Base-by-base conservation (phyloP, 805 yeast species). In the Wickerhamiella bombiphila region DNA sequence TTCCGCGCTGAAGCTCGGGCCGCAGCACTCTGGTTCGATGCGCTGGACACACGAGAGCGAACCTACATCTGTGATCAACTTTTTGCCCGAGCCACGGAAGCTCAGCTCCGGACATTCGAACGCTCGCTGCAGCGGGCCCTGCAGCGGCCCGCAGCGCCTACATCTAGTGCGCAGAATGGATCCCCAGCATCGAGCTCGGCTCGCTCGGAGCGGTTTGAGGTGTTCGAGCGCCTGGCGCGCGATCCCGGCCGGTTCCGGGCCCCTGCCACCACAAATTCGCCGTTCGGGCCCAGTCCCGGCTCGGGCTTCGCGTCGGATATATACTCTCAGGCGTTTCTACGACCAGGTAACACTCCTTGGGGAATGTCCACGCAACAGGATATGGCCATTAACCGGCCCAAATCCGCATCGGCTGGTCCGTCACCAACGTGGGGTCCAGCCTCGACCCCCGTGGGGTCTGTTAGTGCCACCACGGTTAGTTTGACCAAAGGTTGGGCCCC, bases 21-120 rank as follows among this genome's bases (percentile, higher is more conserved):
- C 24, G 50, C 61, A 40, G 65, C 58, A 44, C 51, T 53, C 36
- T 63, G 68, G 68, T 63, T 59, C 45, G 54, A 57, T 29, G 52
- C 54, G 24, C 53, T 63, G 22, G 47, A 52, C 34, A 53, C 53
- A 24, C 52, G 52, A 19, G 67, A 63, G 44, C 58, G 64, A 26
- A 51, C 61, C 5, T 57, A 63, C 22, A 53, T 66, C 7, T 44
- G 62, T 35, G 48, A 54, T 35, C 46, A 65, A 8, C 51, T 63
- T 28, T 47, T 58, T 16, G 56, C 56, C 38, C 61, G 47, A 26
- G 44, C 50, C 24, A 24, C 44, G 14, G 46, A 42, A 35, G 33
- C 37, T 22, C 48, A 45, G 42, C 40, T 45, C 34, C 40, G 36
- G 29, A 32, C 19, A 9, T 13, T 8, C 14, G 32, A 22, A 9